Conservation (phyloP, 805 yeast species). For the Zygotorulaspora florentina region DNA sequence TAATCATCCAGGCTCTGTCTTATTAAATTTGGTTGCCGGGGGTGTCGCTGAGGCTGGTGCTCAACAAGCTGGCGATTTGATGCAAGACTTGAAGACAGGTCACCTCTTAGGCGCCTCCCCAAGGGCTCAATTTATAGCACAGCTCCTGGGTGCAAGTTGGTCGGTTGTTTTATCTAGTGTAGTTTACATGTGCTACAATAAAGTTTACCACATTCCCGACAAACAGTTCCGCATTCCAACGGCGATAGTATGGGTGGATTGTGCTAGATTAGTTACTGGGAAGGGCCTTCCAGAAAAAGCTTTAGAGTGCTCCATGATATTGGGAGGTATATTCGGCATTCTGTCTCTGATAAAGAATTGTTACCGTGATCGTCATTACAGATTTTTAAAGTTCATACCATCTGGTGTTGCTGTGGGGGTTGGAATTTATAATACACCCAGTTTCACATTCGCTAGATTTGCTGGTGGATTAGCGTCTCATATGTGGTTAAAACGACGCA, state of each 20-base stretch:
- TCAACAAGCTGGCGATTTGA: constrained; percentile 96
- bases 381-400: constrained; percentile 56
- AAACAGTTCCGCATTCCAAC: constrained; percentile 84
- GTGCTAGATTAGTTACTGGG: constrained; percentile 89
- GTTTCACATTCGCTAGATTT: constrained; percentile 89
- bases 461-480: constrained; percentile 75
- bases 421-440: constrained; percentile 91
- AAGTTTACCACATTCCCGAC: constrained; percentile 82
- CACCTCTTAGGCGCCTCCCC: constrained; percentile 90
- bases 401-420: constrained; percentile 97
- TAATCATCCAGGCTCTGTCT: constrained; percentile 71
- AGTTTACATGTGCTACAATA: constrained; percentile 77
- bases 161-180: constrained; percentile 74
- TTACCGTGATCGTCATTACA: constrained; percentile 42
- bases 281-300: constrained; percentile 84
- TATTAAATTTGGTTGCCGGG: constrained; percentile 87
- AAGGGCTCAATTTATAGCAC: constrained; percentile 85
- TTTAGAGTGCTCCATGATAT: constrained; percentile 49
- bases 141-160: constrained; percentile 81
- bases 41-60: constrained; percentile 99
- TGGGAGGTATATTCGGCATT: constrained; percentile 65
- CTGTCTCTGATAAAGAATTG: constrained; percentile 63
- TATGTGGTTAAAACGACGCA: constrained; percentile 47
- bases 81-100: constrained; percentile 97
- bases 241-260: constrained; percentile 94